Base-by-base conservation (phyloP, 352 stramenopile species). In the Phytopythium kandeliae region DNA sequence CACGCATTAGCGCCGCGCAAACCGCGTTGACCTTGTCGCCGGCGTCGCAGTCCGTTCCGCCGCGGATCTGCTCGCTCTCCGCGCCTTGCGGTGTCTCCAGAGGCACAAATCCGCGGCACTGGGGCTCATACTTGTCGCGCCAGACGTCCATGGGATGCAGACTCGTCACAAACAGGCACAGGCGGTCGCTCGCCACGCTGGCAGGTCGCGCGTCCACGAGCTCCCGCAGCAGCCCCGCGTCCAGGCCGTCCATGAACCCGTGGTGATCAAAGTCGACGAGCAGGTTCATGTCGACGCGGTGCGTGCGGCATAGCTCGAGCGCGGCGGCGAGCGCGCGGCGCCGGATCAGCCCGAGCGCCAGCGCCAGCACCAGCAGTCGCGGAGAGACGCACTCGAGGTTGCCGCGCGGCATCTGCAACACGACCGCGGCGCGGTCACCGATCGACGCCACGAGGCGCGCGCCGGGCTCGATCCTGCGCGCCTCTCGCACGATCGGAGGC, bases 131-230 rank as follows among this genome's bases (percentile, higher is more conserved):
- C 55, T 92, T 92, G 15, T 74, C 77, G 3, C n/a, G 51, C 73
- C 81, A 92, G 17, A 89, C 70, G 43, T 92, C 62, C 9, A 87
- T 62, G 2, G 70, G 46, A 44, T 92, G 81, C 7, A 92, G 34
- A 35, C 78, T 92, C 12, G 81, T 92, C 54, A 89, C 61, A 48
- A 92, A 89, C 24, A 92, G 55, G 48, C 81, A 85, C 4, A 92
- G 53, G 16, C 81, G 63, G 41, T 92, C 81, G 55, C 72, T 87
- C 7, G 57, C 73, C 17, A 88, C 48, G 28, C 44, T 42, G 37
- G 53, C 54, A 2, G 74, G 57, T 24, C 67, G 66, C 10, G 52
- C 49, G 1, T 38, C 40, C 10, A 86, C 41, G 37, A 76, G 69
- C 19, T 28, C 24, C 10, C 71, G 45, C 19, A 88, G 11, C 6